A percentile compares a stretch with the other conserved stretches of the same genome.
phyloP scores from a whole-genome alignment of 345 rosid species.

The Arabidopsis suecica region DNA sequence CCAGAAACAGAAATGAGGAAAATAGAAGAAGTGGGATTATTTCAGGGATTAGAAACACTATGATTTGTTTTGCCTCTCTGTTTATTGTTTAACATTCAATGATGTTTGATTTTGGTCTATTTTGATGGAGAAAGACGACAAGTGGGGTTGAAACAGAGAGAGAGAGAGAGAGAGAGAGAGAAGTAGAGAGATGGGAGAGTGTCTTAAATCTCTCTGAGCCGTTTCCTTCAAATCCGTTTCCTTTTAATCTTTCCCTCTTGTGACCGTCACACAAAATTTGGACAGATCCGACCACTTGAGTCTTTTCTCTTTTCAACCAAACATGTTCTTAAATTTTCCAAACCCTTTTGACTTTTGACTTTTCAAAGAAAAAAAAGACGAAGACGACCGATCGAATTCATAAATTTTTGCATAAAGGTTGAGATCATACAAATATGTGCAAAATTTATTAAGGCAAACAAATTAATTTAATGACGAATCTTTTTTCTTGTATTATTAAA shows the following conservation, averaged over 20 bases:
- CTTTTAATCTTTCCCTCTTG: conserved; percentile 41
- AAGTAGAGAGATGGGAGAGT: background rate
- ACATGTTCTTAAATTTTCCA: conserved; percentile 23
- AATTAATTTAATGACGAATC: background rate
- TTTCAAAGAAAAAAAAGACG: conserved; percentile 5
- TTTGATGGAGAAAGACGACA: conserved; percentile 40
- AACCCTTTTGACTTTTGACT: conserved; percentile 33
- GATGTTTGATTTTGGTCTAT: conserved; percentile 18
- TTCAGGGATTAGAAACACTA: conserved; percentile 8
- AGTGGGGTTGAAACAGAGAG: conserved; percentile 26
- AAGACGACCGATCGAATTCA: conserved; percentile 21
- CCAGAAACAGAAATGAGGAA: conserved; percentile 9
- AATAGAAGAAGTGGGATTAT: background rate
- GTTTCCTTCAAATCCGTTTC: conserved; percentile 47
- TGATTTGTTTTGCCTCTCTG: conserved; percentile 23
- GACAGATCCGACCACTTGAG: conserved; percentile 42
- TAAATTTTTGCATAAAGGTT: background rate
- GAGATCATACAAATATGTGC: background rate
- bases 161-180: conserved; percentile 15
- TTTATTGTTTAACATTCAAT: conserved; percentile 26
- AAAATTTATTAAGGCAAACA: background rate
- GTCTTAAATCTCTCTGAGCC: conserved; percentile 33
- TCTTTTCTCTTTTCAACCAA: conserved; percentile 28
- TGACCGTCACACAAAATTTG: conserved; percentile 43
- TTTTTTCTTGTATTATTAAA: background rate